Evolutionary conservation across 768 basidiomycete species (phyloP), one percentile per base, ranked within the genome.

Genomic region (Pholiota conissans): DNA sequence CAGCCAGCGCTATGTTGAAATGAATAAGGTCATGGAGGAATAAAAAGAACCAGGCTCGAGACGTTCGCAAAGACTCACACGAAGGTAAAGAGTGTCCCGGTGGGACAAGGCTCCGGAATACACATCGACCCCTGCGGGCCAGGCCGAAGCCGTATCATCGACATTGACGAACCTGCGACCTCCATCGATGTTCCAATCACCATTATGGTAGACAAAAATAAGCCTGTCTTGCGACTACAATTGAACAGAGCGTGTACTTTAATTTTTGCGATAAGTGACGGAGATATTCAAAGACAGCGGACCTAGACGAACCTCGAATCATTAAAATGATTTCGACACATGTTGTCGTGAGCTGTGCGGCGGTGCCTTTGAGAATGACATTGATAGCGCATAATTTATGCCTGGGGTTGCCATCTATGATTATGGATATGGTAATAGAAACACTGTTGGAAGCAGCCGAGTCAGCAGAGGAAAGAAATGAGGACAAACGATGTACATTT

Each of bases 221-320:
- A 9, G 18, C 52, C 52, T n/a, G 56, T 30, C 16, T 37, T n/a
- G 13, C 20, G 18, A 27, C 47, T 57, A 16, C 56, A 39, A 32
- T 54, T 57, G 32, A 57, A 61, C 28, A 63, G 37, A 5, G 62
- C 62, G 39, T 63, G 51, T 3, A 63, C 62, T 63, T 22, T 24
- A 35, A 3, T 22, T 3, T 37, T 26, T 14, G 13, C 29, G 5
- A 7, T 28, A 48, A 5, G 26, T 32, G 30, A 32, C 7, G 30
- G 30, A 32, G 7, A 32, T 13, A n/a, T n/a, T n/a, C n/a, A n/a
- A n/a, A n/a, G n/a, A n/a, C n/a, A n/a, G 30, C 30, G 7, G 30
- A 32, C 13, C 6, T 50, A 35, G 6, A n/a, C 27, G 20, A 16
- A 48, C 35, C 35, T 35, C 28, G 16, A 22, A 35, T 26, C 32